These are phyloP conservation scores for Pestalotiopsis sp. DNA, from an alignment of 2,329 filamentous ascomycete genomes.

Conservation along the genomic window DNA sequence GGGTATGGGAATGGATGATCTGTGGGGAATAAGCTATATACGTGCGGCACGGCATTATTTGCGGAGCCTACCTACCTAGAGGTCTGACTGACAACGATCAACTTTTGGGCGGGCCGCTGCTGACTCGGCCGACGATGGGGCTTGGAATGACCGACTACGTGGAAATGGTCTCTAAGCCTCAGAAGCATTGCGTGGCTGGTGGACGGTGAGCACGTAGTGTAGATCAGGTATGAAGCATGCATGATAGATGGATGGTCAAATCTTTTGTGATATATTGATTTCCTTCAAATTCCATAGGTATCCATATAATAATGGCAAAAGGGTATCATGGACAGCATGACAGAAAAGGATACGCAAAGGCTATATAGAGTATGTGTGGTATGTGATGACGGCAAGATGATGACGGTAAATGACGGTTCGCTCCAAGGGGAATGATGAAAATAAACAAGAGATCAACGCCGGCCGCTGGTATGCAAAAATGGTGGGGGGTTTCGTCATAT, in stretches of 20 bases:
- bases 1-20: neutral
- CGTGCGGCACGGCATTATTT: neutral
- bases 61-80: neutral
- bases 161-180: neutral
- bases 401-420: neutral
- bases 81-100: neutral
- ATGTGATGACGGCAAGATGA: neutral
- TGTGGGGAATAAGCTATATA: neutral
- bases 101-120: neutral
- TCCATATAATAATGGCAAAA: neutral
- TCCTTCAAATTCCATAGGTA: neutral
- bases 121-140: neutral
- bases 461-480: constrained; percentile 1
- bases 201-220: neutral
- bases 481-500: neutral
- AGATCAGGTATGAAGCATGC: neutral
- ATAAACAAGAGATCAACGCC: neutral
- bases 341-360: neutral
- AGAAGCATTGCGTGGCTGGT: neutral
- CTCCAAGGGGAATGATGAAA: neutral
- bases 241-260: neutral
- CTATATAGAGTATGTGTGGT: neutral
- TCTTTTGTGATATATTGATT: neutral
- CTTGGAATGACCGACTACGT: neutral
- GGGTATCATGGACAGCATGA: neutral